A percentile compares a stretch with the other conserved stretches of the same genome.
Evolutionary conservation across 305 asterid genomes (phyloP).

Genomic region (Fraxinus paxiana): DNA sequence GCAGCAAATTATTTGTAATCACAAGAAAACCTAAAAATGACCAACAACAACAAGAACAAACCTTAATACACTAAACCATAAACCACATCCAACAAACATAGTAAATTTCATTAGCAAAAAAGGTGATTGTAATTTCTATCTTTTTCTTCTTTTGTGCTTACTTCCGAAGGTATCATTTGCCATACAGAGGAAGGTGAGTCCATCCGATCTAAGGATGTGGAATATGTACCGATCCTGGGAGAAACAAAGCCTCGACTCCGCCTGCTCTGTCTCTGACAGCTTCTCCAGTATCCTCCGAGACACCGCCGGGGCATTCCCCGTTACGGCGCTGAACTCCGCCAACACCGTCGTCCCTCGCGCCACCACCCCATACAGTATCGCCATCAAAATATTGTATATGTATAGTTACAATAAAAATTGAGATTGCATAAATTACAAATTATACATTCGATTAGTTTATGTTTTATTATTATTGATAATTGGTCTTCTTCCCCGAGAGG

Average conservation of each 20-base stretch:
- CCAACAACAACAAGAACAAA: not conserved
- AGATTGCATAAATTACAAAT: not conserved
- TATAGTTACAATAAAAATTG: not conserved
- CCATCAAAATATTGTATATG: conserved; percentile 40
- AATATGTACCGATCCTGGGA: conserved; percentile 93
- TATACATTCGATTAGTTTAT: not conserved
- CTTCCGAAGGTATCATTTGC: conserved; percentile 91
- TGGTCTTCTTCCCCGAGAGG: not conserved
- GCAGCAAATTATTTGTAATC: not conserved
- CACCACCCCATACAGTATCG: conserved; percentile 83
- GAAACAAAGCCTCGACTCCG: conserved; percentile 83
- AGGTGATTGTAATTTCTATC: not conserved
- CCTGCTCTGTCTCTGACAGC: conserved; percentile 49
- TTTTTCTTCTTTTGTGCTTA: conserved; percentile 26
- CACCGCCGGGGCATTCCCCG: conserved; percentile 89
- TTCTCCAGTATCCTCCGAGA: conserved; percentile 86
- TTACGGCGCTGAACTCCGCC: conserved; percentile 91
- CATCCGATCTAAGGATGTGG: conserved; percentile 80
- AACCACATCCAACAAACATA: conserved; percentile 9
- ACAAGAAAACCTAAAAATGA: not conserved
- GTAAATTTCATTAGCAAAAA: not conserved
- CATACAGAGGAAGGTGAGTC: conserved; percentile 88
- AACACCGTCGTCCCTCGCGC: conserved; percentile 88
- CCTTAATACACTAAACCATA: not conserved
- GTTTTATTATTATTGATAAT: not conserved